phyloP scores from a whole-genome alignment of 257 asterid genomes.

The Perilla frutescens region DNA sequence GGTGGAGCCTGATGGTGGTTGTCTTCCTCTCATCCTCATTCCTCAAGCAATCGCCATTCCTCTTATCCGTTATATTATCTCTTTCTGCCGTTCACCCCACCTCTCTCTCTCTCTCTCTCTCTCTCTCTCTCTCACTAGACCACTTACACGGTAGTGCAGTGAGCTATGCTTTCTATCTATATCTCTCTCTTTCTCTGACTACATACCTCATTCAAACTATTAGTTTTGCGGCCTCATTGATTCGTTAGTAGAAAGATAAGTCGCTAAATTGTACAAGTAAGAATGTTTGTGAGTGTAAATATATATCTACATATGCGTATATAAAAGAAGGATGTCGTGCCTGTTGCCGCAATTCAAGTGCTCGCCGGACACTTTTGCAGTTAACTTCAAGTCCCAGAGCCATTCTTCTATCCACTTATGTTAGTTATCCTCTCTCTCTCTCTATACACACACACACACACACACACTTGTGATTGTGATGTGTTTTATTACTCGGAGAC shows the following conservation, averaged over 20 bases:
- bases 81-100: slow-evolving; percentile 36
- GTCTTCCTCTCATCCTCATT: slow-evolving; percentile 58
- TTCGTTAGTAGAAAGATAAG: slow-evolving; percentile 1
- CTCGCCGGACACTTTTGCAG: slow-evolving; percentile 80
- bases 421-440: slow-evolving; percentile 38
- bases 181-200: not conserved
- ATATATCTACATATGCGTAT: slow-evolving; percentile 34
- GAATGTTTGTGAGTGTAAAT: slow-evolving; percentile 29
- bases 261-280: not conserved
- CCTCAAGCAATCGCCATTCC: slow-evolving; percentile 35
- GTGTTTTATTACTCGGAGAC: not conserved
- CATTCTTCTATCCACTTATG: slow-evolving; percentile 52
- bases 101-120: no score
- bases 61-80: slow-evolving; percentile 71
- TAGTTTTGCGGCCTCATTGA: slow-evolving; percentile 31
- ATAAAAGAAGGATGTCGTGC: slow-evolving; percentile 73
- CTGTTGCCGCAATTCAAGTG: slow-evolving; percentile 93
- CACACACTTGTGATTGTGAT: not conserved
- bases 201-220: not conserved
- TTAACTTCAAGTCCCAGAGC: slow-evolving; percentile 60
- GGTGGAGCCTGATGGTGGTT: slow-evolving; percentile 36
- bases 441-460: not conserved
- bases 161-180: slow-evolving; percentile 6
- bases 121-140: slow-evolving; percentile 8
- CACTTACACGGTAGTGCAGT: not conserved